Evolutionary conservation across 805 yeast species (phyloP).

Genomic region (Saccharomycopsis lassenensis): DNA sequence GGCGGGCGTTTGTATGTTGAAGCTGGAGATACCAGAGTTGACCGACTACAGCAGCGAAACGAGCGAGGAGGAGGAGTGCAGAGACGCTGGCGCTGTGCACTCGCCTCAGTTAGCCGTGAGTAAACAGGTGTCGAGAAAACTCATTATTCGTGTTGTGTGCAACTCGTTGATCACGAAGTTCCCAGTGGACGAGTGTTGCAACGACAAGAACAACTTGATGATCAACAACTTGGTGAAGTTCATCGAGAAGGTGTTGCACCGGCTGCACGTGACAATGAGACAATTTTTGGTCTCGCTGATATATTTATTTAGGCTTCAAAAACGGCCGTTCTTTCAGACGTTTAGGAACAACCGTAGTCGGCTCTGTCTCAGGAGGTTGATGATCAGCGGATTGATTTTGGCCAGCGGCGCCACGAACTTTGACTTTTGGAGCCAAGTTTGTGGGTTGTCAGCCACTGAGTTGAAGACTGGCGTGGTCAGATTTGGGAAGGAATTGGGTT

Average conservation of each 20-base stretch:
- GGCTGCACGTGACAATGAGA: conserved; percentile 11
- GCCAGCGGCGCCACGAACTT: no score
- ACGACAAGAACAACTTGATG: conserved; percentile 15
- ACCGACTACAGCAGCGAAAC: not conserved
- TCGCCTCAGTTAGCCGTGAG: conserved; percentile 1
- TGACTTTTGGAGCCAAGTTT: no score
- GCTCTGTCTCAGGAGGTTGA: conserved; percentile 15
- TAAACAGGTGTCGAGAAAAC: conserved; percentile 11
- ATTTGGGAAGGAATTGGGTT: no score
- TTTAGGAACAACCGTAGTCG: no score
- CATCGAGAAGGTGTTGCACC: conserved; percentile 8
- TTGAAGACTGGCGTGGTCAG: no score
- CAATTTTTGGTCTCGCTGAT: conserved; percentile 12
- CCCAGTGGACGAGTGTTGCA: conserved; percentile 18
- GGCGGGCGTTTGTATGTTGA: not conserved
- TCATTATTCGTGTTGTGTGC: conserved; percentile 13
- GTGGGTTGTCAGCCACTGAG: no score
- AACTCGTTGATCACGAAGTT: conserved; percentile 16
- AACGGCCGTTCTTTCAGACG: no score
- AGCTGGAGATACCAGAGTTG: not conserved
- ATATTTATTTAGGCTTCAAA: conserved; percentile 10
- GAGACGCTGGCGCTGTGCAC: not conserved
- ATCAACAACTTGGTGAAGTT: conserved; percentile 15
- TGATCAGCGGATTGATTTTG: conserved; percentile 11
- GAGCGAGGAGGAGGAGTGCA: not conserved